These are phyloP conservation scores for Elaeagnus macrophylla DNA, from an alignment of 306 rosid genomes.

Conservation along the genomic window DNA sequence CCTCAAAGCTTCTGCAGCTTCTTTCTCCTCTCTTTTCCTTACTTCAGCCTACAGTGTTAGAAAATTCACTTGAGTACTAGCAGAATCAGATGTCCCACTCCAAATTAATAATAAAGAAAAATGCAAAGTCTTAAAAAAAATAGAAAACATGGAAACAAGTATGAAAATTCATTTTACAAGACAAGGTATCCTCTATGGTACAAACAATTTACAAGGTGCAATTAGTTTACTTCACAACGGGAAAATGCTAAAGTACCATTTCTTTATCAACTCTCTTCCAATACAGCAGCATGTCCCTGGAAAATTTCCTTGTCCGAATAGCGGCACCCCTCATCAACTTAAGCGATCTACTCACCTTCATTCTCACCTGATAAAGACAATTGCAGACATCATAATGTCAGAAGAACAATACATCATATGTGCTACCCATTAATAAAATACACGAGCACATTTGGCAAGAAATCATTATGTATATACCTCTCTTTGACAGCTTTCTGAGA, in stretches of 20 bases:
- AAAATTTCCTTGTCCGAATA: constrained; percentile 78
- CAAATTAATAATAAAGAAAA: constrained; percentile 6
- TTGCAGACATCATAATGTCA: constrained; percentile 7
- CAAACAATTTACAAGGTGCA: constrained; percentile 1
- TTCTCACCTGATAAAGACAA: constrained; percentile 53
- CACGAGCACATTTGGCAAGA: constrained; percentile 1
- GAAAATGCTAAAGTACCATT: constrained; percentile 51
- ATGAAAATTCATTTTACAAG: background rate
- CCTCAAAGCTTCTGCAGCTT: constrained; percentile 94
- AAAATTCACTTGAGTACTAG: constrained; percentile 5
- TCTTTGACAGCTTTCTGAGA: constrained; percentile 91
- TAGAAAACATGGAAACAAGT: background rate
- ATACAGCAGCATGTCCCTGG: constrained; percentile 84
- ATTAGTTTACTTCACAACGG: constrained; percentile 10
- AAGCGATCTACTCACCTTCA: constrained; percentile 81
- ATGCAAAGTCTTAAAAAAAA: background rate
- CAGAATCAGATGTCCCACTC: background rate
- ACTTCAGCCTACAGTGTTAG: constrained; percentile 59
- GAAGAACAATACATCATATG: constrained; percentile 14
- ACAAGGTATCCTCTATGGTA: background rate
- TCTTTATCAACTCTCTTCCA: constrained; percentile 97
- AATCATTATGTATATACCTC: constrained; percentile 53
- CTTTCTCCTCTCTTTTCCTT: constrained; percentile 87
- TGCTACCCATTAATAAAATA: constrained; percentile 9
- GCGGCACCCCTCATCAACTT: constrained; percentile 71